Percentiles rank a stretch among this genome's conserved stretches.
Evolutionary conservation across 768 basidiomycete genomes (phyloP).

Genomic region (Russula ochroleuca): DNA sequence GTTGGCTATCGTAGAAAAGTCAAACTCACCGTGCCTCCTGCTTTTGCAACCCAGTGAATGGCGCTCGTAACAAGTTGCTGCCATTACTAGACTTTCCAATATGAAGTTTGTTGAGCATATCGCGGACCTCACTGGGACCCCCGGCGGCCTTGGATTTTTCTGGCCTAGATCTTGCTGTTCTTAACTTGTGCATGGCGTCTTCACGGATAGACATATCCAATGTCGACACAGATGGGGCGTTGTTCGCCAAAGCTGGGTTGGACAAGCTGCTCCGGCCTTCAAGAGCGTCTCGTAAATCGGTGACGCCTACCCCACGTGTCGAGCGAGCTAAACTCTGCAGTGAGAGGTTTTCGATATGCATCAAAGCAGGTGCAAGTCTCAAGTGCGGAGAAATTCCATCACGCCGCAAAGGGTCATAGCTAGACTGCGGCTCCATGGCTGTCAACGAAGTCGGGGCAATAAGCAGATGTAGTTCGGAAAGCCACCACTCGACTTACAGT

Average conservation of each 20-base stretch:
- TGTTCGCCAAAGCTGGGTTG: constrained; percentile 57
- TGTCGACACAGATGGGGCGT: constrained; percentile 73
- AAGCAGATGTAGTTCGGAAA: not conserved
- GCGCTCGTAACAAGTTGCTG: constrained; percentile 61
- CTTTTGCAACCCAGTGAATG: constrained; percentile 57
- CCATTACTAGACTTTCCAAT: constrained; percentile 66
- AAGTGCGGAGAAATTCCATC: constrained; percentile 72
- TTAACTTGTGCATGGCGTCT: constrained; percentile 41
- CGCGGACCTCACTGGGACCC: constrained; percentile 68
- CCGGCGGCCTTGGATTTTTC: constrained; percentile 46
- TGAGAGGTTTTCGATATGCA: constrained; percentile 89
- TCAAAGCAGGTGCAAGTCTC: constrained; percentile 78
- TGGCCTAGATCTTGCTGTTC: constrained; percentile 53
- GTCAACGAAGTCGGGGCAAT: constrained; percentile 10
- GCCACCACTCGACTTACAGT: constrained; percentile 50
- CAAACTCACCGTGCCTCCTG: constrained; percentile 40
- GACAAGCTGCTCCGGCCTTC: constrained; percentile 83
- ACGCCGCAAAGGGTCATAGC: constrained; percentile 54
- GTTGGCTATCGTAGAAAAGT: not conserved
- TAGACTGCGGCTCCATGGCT: constrained; percentile 55
- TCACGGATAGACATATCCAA: constrained; percentile 52
- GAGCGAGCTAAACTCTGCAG: constrained; percentile 79
- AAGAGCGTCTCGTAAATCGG: constrained; percentile 82
- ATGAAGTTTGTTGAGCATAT: constrained; percentile 77
- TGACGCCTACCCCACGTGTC: constrained; percentile 77